Evolutionary conservation across 106 monocot species (phyloP), one percentile per base, ranked within the genome.

Genomic region (Posidonia australis): DNA sequence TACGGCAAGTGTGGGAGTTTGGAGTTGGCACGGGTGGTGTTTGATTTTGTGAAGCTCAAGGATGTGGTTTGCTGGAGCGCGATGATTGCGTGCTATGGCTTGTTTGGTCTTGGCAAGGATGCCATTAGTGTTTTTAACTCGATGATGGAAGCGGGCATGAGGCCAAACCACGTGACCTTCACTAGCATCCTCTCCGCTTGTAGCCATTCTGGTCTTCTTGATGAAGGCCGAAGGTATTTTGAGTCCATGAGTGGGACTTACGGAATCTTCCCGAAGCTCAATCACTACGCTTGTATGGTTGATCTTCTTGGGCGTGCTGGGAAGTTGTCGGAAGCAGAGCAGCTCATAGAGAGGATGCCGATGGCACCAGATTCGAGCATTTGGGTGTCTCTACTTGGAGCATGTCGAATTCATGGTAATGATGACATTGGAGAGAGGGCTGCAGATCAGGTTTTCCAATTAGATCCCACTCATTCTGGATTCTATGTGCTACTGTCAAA

Each of bases 11-110:
- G 75, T 32, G 84, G 92, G 20, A 76, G 70, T 41, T 62, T 92
- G 19, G 65, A 52, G 21, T 47, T 18, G 52, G 87, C 92, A 13
- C 79, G 48, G 32, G 46, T n/a, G 9, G 47, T 80, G 1, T 92
- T 92, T 60, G 68, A 82, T 2, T 29, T 58, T 1, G 80, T 87
- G 29, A 1, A 44, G 1, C 13, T 77, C 1, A 84, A 72, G 43
- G 92, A 92, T 71, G 82, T 79, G 5, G 82, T 92, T 5, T 77
- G 70, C 16, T 92, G 87, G 87, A 92, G 82, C 58, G 87, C 87
- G 20, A 78, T 92, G 19, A 80, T 92, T 2, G 57, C 56, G 1
- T 79, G 92, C 0, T 84, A 84, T 54, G 87, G 84, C 25, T 46
- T 82, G 62, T 77, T 87, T 56, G 80, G 87, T 20, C 70, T 60